A percentile compares a stretch with the other conserved stretches of the same genome.
phyloP scores from a whole-genome alignment of 805 yeast species.

The Cyberlindnera suaveolens region DNA sequence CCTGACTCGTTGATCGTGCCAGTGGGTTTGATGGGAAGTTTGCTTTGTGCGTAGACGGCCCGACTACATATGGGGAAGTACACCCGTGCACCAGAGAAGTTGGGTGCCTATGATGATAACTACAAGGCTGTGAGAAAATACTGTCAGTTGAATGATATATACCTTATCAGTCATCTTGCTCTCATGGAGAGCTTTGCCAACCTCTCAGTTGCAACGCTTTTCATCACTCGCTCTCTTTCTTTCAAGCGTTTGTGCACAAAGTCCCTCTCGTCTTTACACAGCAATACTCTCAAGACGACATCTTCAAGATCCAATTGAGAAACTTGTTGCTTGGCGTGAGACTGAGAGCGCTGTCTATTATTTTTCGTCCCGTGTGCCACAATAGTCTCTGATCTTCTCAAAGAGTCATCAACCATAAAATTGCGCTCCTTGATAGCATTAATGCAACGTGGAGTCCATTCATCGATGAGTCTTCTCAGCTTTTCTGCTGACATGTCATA shows the following conservation, averaged over 20 bases:
- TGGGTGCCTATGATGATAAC: too few species aligned
- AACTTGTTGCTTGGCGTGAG: background rate
- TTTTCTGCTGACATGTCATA: slow-evolving; percentile 46
- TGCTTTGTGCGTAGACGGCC: too few species aligned
- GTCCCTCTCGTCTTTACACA: slow-evolving; percentile 56
- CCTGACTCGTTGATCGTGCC: background rate
- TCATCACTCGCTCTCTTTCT: slow-evolving; percentile 45
- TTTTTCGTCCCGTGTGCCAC: slow-evolving; percentile 64
- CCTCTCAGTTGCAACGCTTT: slow-evolving; percentile 28
- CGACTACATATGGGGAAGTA: too few species aligned
- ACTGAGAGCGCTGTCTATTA: slow-evolving; percentile 37
- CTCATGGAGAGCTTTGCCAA: slow-evolving; percentile 19
- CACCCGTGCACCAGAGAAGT: too few species aligned
- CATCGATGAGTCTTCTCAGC: slow-evolving; percentile 53
- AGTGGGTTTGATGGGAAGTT: too few species aligned
- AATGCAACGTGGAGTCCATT: slow-evolving; percentile 48
- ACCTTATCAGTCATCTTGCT: background rate
- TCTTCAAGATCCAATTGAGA: slow-evolving; percentile 39
- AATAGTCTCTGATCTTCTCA: slow-evolving; percentile 44
- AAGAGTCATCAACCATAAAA: slow-evolving; percentile 29
- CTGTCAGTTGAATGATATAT: background rate
- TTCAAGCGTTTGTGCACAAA: slow-evolving; percentile 55
- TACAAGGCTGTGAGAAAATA: too few species aligned
- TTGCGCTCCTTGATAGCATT: slow-evolving; percentile 43
- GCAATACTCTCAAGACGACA: slow-evolving; percentile 61